phyloP scores from a whole-genome alignment of 208 protist species.

The Willaertia magna region DNA sequence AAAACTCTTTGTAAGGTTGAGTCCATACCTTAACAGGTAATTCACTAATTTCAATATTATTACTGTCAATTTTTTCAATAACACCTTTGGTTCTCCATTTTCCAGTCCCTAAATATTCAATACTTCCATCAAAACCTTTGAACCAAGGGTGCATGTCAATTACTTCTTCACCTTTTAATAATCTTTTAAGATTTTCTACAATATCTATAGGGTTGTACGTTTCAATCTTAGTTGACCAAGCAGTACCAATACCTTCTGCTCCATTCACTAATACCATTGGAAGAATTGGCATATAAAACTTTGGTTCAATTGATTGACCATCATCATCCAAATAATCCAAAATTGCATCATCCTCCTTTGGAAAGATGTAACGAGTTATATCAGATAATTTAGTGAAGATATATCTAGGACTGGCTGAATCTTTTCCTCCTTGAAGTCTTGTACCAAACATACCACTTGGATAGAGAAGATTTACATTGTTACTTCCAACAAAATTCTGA shows the following conservation, averaged over 20 bases:
- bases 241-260: conserved; percentile 96
- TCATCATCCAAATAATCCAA: conserved; percentile 97
- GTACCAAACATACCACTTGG: conserved; percentile 98
- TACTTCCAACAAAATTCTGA: conserved; percentile 93
- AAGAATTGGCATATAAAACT: conserved; percentile 96
- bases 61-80: conserved; percentile 40
- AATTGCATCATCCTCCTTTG: conserved; percentile 89
- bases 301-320: conserved; percentile 94
- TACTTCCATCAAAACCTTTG: conserved; percentile 80
- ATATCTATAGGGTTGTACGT: conserved; percentile 95
- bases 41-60: conserved; percentile 81
- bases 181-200: conserved; percentile 64
- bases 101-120: conserved; percentile 44
- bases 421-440: conserved; percentile 90
- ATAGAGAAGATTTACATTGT: conserved; percentile 97
- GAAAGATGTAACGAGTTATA: conserved; percentile 85
- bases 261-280: conserved; percentile 99
- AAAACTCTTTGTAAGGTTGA: conserved; percentile 73
- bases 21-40: conserved; percentile 93
- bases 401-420: conserved; percentile 94
- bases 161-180: conserved; percentile 64
- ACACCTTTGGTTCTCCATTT: conserved; percentile 58
- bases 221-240: conserved; percentile 93
- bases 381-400: conserved; percentile 94
- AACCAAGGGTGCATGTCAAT: conserved; percentile 88